These are phyloP conservation scores for Beauveria medogensis DNA, from an alignment of 2,329 filamentous ascomycete species.

Conservation along the genomic window DNA sequence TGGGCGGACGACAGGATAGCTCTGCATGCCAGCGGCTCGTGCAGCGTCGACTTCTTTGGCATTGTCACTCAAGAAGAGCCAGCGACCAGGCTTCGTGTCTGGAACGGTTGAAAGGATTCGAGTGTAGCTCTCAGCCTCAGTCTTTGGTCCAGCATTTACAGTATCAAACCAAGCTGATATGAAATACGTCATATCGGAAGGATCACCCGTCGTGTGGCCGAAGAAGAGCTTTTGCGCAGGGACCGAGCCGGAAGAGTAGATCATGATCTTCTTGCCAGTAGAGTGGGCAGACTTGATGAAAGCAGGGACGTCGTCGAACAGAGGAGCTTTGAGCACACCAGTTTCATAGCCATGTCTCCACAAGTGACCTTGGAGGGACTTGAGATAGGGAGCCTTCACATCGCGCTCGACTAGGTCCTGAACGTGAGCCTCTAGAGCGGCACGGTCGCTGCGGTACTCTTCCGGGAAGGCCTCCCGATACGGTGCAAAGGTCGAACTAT, in stretches of 20 bases:
- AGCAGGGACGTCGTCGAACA: conserved; percentile 67
- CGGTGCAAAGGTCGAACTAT: conserved; percentile 51
- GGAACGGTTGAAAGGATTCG: conserved; percentile 46
- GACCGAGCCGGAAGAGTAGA: conserved; percentile 77
- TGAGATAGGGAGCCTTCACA: conserved; percentile 69
- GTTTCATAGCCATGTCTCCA: conserved; percentile 68
- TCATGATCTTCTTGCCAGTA: conserved; percentile 53
- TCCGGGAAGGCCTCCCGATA: conserved; percentile 66
- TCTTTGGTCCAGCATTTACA: conserved; percentile 70
- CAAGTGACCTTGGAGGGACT: conserved; percentile 70
- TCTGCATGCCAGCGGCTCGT: conserved; percentile 53
- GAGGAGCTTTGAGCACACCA: conserved; percentile 60
- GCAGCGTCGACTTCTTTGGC: conserved; percentile 60
- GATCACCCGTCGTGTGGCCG: conserved; percentile 51
- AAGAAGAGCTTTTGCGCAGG: conserved; percentile 76
- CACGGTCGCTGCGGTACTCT: conserved; percentile 50
- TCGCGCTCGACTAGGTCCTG: conserved; percentile 62
- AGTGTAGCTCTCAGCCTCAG: conserved; percentile 56
- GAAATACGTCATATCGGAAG: conserved; percentile 49
- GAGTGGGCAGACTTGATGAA: conserved; percentile 52
- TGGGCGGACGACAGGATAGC: conserved; percentile 54
- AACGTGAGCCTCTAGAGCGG: conserved; percentile 57
- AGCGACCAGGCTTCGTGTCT: conserved; percentile 39
- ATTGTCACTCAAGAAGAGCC: conserved; percentile 79
- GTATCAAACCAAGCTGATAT: conserved; percentile 71